These are phyloP conservation scores for Dioszegia hungarica DNA, from an alignment of 768 basidiomycete genomes.

Conservation along the genomic window DNA sequence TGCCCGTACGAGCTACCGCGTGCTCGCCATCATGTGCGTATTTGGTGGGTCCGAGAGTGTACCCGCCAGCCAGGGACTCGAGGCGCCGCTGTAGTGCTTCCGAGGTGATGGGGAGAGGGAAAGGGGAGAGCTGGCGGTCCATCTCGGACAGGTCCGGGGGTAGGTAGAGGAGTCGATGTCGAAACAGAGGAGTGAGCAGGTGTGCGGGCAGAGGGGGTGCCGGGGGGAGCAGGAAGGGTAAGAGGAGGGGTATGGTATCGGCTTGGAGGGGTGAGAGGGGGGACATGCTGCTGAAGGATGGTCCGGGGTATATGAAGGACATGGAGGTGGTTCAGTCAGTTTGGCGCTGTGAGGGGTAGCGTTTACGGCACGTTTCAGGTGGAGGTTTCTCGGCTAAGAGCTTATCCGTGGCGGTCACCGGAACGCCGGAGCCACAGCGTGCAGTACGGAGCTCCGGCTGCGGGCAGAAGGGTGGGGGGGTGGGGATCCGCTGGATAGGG, in stretches of 20 bases:
- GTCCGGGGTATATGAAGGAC: neutral
- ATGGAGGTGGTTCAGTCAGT: neutral
- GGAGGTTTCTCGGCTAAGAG: too few relatives aligned
- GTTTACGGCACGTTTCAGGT: too few relatives aligned
- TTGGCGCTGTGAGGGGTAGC: too few relatives aligned
- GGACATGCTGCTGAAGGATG: too few relatives aligned
- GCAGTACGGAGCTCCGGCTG: too few relatives aligned
- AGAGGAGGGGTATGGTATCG: conserved; percentile 16
- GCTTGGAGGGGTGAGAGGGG: conserved; percentile 16
- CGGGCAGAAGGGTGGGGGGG: too few relatives aligned
- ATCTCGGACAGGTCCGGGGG: conserved; percentile 28
- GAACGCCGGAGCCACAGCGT: too few relatives aligned
- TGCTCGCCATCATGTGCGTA: conserved; percentile 14
- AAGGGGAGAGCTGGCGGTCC: conserved; percentile 31
- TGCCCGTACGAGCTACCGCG: neutral
- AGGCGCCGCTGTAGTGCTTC: conserved; percentile 2
- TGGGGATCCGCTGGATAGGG: too few relatives aligned
- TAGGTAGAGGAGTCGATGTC: conserved; percentile 35
- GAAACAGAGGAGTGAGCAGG: conserved; percentile 26
- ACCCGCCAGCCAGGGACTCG: neutral
- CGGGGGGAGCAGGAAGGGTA: conserved; percentile 34
- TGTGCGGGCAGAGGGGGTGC: conserved; percentile 26
- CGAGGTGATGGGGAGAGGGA: conserved; percentile 6
- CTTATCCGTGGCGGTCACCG: too few relatives aligned
- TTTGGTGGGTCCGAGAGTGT: conserved; percentile 5